Conservation (phyloP, 371 early-diverging fungal genomes). For the Gilbertella persicaria region DNA sequence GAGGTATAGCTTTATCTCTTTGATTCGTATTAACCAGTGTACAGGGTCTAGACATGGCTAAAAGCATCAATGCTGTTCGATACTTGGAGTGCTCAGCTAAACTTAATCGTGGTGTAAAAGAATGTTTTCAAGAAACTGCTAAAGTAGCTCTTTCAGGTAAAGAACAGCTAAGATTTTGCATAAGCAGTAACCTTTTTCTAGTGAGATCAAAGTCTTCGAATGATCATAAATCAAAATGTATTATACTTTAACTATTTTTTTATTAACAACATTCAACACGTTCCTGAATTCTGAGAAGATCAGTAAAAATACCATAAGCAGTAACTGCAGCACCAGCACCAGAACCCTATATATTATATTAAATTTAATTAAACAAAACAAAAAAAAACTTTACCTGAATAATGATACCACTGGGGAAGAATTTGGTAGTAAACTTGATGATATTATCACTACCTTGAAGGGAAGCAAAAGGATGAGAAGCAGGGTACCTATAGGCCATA, state of each 20-base stretch:
- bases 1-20: slow-evolving; percentile 32
- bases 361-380: background rate
- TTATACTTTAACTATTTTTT: slow-evolving; percentile 7
- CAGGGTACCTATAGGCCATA: slow-evolving; percentile 80
- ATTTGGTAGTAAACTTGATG: slow-evolving; percentile 90
- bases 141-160: slow-evolving; percentile 49
- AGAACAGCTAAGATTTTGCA: background rate
- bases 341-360: slow-evolving; percentile 60
- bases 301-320: slow-evolving; percentile 95
- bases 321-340: slow-evolving; percentile 98
- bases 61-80: slow-evolving; percentile 47
- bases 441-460: slow-evolving; percentile 97
- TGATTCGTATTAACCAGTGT: no score
- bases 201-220: slow-evolving; percentile 10
- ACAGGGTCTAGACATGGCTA: slow-evolving; percentile 48
- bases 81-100: slow-evolving; percentile 60
- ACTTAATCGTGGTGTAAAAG: slow-evolving; percentile 54
- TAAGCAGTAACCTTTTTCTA: background rate
- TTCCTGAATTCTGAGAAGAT: slow-evolving; percentile 80
- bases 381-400: slow-evolving; percentile 46
- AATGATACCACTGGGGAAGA: slow-evolving; percentile 92
- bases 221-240: slow-evolving; percentile 9
- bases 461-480: slow-evolving; percentile 92
- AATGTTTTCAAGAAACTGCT: slow-evolving; percentile 56
- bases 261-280: slow-evolving; percentile 49